Base-by-base conservation (phyloP, 306 rosid species). In the Hylodesmum podocarpum region DNA sequence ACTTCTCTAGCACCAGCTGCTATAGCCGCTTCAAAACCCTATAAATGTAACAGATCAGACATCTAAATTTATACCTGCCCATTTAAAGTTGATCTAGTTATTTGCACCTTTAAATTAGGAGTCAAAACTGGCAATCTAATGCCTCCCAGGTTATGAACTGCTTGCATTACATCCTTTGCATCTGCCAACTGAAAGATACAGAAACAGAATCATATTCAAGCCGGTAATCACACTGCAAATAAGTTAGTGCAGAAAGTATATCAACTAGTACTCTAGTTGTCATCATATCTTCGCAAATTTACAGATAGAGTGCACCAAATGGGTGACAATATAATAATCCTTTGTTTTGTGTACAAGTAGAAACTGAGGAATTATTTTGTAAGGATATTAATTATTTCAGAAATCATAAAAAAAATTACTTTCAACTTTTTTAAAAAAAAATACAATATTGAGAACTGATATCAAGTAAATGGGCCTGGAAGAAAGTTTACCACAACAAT, bases 1-100 rank as follows among this genome's bases (percentile, higher is more conserved):
- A 93, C 83, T 67, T 89, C 97, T 84, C 87, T 91, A 24, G 98
- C 93, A 61, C 98, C 98, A 53, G 97, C 93, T 14, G 93, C 97
- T 15, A 89, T 33, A 71, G 98, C 97, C 65, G 98, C 96, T 83
- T 88, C 89, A 89, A 89, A 91, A 21, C 98, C 96, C 97, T 93
- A 73, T 53, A 82, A 65, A 77, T 40, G 50, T 54, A 68, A 62
- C 16, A 66, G 24, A 70, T 75, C 36, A 76, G 72, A 82, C 13
- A 44, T 73, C 58, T 36, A 31, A 75, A 70, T 18, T 12, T 1
- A 80, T 39, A 46, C 4, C 5, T 47, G 65, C 41, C 70, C 3
- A 39, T 44, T 62, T 39, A 70, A 44, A 3, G 7, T 14, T 37
- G 44, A 8, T 37, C 66, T 34, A 55, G 59, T 74, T 34, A 77